Base-by-base conservation (phyloP, 306 rosid genomes). In the Inga oerstediana region DNA sequence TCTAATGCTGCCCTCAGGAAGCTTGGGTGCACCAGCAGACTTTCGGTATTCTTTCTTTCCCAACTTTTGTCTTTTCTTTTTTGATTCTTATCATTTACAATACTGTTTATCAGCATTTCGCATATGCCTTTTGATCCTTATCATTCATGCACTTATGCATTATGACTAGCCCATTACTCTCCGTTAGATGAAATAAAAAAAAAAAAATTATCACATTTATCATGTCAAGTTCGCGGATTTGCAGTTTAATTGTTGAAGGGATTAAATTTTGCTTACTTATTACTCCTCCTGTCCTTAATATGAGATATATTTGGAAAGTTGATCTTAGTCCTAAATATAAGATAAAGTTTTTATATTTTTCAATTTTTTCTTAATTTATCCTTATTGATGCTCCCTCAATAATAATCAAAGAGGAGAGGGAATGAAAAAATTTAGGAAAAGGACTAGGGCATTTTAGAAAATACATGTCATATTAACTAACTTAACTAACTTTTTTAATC, bases 1-100 rank as follows among this genome's bases (percentile, higher is more conserved):
- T 85, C 89, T 48, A 91, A 93, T 87, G 90, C 15, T 30, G 76
- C 86, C 52, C 87, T 93, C 49, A 73, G 80, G 79, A 80, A 49
- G 74, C 84, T 62, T 72, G 94, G 90, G 17, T 84, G 89, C 27
- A 75, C 66, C 79, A 66, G 4, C 80, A 78, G 52, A 34, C 82
- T 93, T 75, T 88, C 88, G 92, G 96, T 93, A 88, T 34, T 16
- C 5, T 65, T 37, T 10, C 72, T 46, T 12, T 46, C 52, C 10
- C 16, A 46, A 10, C 52, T 46, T 37, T n/a, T 65, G 74, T 39
- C 17, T 20, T n/a, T 77, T 75, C 35, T 10, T n/a, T n/a, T n/a
- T n/a, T 54, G 24, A 77, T 76, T 14, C 61, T 69, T 43, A 44
- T 84, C 51, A 67, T 24, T 72, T 83, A 37, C 75, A 67, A n/a